Evolutionary conservation across 441 rosid species (phyloP), one percentile per base, ranked within the genome.

Genomic region (Theobroma grandiflorum): DNA sequence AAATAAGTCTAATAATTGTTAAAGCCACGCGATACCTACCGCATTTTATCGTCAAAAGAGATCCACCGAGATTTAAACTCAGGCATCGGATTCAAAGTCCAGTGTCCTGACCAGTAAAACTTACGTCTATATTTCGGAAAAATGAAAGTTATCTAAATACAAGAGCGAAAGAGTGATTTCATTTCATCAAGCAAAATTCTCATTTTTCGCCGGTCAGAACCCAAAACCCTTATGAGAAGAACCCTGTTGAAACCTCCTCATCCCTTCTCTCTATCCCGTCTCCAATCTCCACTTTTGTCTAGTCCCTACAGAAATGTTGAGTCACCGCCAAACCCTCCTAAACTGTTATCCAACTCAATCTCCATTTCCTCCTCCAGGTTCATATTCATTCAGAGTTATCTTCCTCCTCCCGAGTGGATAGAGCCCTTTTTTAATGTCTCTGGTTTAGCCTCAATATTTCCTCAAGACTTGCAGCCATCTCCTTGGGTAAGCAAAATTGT

Each of bases 361-460:
- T 76, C 82, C 66, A 31, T 58, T 49, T 80, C 85, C 70, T 86
- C 72, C 59, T 63, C 82, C 78, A 85, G 90, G 38, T 82, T 80
- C 79, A 63, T 89, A 66, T 88, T 82, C 84, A 70, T 85, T n/a
- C 71, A 70, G 68, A 84, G 18, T 72, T 76, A 88, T 11, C 86
- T 86, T 65, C 97, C 97, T 70, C 93, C 98, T 81, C 93, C 96
- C 45, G 95, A 92, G 84, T 91, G 98, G 98, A 79, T 93, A 58
- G 98, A 95, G 43, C 98, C 98, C 66, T 85, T 91, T 65, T 73
- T 65, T 81, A 95, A 95, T 81, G 86, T 89, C 58, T 91, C 99
- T 49, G 96, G 85, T 80, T 72, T 93, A 37, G 89, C 87, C 76
- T 84, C 86, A 62, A 78, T 80, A 61, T n/a, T 18, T 74, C 79